phyloP scores from a whole-genome alignment of 176 grass and related monocot species.

The Poa pratensis region DNA sequence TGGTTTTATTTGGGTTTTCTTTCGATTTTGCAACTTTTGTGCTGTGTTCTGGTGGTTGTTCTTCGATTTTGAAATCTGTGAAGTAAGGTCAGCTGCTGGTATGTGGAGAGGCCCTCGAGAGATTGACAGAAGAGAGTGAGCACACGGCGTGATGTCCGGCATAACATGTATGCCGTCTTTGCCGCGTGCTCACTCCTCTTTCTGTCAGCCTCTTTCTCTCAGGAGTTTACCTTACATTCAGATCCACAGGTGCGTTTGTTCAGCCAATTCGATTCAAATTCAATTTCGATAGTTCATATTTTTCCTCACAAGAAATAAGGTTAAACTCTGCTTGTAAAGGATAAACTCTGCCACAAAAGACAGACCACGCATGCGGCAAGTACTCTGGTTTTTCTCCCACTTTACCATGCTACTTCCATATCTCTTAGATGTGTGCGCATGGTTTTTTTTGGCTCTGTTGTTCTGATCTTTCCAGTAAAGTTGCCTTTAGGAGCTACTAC shows the following conservation, averaged over 20 bases:
- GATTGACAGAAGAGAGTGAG: slow-evolving; percentile 99
- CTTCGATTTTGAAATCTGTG: rapidly evolving
- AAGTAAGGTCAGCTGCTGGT: neutral
- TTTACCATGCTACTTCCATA: slow-evolving; percentile 16
- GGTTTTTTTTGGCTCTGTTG: neutral
- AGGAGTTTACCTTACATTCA: neutral
- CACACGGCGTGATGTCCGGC: slow-evolving; percentile 38
- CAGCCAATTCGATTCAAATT: neutral
- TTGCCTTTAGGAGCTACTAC: slow-evolving; percentile 37
- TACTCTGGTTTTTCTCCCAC: slow-evolving; percentile 15
- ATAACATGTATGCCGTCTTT: slow-evolving; percentile 43
- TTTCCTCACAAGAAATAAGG: neutral
- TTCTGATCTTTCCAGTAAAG: slow-evolving; percentile 39
- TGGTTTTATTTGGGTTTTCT: slow-evolving; percentile 37
- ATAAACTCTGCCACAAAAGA: slow-evolving; percentile 1
- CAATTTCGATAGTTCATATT: neutral
- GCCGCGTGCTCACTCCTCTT: slow-evolving; percentile 77
- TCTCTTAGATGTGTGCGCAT: slow-evolving; percentile 24
- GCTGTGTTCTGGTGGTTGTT: neutral
- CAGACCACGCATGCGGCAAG: neutral
- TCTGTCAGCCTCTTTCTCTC: slow-evolving; percentile 57
- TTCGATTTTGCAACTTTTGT: neutral
- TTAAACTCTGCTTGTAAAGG: rapidly evolving
- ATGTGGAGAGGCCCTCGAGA: neutral
- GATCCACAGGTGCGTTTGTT: neutral